These are phyloP conservation scores for Tubosaeta brunneosetosa DNA, from an alignment of 768 basidiomycete genomes.

Conservation along the genomic window DNA sequence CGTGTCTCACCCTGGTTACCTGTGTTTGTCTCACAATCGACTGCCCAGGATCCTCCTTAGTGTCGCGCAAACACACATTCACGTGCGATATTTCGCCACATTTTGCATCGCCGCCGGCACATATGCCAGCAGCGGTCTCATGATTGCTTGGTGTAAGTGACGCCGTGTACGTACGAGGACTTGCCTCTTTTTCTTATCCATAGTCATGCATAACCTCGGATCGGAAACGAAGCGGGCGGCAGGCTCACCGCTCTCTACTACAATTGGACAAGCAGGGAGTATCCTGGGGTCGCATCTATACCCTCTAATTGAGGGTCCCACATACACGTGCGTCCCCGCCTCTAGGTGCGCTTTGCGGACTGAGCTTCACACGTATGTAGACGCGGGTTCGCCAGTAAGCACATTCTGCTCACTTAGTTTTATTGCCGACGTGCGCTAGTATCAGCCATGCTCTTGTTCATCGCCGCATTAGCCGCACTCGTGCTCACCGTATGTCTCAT, in stretches of 20 bases:
- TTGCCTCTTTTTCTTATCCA: not conserved
- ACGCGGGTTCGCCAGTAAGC: conserved; percentile 4
- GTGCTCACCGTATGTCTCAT: conserved; percentile 16
- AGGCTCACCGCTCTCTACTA: conserved; percentile 38
- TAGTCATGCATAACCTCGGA: conserved; percentile 41
- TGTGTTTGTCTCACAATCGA: not conserved
- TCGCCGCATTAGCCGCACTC: conserved; percentile 15
- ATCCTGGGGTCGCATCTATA: conserved; percentile 40
- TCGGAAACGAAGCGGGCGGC: conserved; percentile 45
- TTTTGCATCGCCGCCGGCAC: conserved; percentile 46
- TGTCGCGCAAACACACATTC: conserved; percentile 24
- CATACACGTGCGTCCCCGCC: conserved; percentile 29
- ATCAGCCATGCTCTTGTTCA: conserved; percentile 22
- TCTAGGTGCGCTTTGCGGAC: not conserved
- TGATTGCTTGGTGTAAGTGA: conserved; percentile 47
- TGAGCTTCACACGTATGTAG: not conserved
- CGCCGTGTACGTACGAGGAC: not conserved
- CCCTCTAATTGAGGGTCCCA: conserved; percentile 37
- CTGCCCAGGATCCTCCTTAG: conserved; percentile 31
- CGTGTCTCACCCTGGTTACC: not conserved
- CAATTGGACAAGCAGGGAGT: conserved; percentile 40
- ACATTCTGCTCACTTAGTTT: not conserved
- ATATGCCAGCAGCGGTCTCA: conserved; percentile 41
- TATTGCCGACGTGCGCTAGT: not conserved
- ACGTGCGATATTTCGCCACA: conserved; percentile 42